These are phyloP conservation scores for Candida verbasci DNA, from an alignment of 805 yeast genomes.

Conservation along the genomic window DNA sequence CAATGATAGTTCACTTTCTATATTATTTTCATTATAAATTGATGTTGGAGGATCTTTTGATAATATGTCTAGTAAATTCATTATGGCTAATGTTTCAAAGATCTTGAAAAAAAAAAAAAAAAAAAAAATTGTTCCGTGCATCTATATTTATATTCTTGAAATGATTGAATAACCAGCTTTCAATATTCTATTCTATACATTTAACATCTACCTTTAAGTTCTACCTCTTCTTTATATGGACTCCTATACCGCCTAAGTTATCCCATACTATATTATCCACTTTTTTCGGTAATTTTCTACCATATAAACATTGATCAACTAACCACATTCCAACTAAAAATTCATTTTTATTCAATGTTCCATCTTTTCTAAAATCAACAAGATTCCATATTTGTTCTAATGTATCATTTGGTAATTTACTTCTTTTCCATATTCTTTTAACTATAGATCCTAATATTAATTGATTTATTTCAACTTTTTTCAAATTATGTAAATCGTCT, in stretches of 20 bases:
- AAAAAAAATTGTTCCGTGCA: background rate
- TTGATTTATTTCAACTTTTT: slow-evolving; percentile 22
- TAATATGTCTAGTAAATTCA: slow-evolving; percentile 39
- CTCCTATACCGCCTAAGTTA: slow-evolving; percentile 55
- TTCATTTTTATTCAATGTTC: slow-evolving; percentile 72
- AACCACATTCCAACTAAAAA: slow-evolving; percentile 98
- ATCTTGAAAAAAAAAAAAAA: too few species aligned
- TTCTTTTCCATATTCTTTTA: slow-evolving; percentile 74
- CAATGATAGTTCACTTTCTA: background rate
- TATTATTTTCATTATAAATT: slow-evolving; percentile 8
- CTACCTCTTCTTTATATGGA: slow-evolving; percentile 36
- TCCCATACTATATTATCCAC: slow-evolving; percentile 75
- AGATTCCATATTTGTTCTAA: slow-evolving; percentile 61
- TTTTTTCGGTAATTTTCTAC: slow-evolving; percentile 76
- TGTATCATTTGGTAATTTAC: slow-evolving; percentile 61
- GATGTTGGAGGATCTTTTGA: slow-evolving; percentile 27
- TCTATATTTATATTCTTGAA: too few species aligned
- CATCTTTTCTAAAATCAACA: slow-evolving; percentile 65
- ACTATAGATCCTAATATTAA: slow-evolving; percentile 62
- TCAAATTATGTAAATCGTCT: slow-evolving; percentile 27
- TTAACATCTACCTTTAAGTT: too few species aligned
- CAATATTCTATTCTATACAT: too few species aligned
- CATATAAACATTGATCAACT: slow-evolving; percentile 93
- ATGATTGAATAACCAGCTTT: too few species aligned
- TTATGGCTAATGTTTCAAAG: too few species aligned